Conservation (phyloP, 495 filamentous ascomycete genomes). For the Glarea lozoyensis region DNA sequence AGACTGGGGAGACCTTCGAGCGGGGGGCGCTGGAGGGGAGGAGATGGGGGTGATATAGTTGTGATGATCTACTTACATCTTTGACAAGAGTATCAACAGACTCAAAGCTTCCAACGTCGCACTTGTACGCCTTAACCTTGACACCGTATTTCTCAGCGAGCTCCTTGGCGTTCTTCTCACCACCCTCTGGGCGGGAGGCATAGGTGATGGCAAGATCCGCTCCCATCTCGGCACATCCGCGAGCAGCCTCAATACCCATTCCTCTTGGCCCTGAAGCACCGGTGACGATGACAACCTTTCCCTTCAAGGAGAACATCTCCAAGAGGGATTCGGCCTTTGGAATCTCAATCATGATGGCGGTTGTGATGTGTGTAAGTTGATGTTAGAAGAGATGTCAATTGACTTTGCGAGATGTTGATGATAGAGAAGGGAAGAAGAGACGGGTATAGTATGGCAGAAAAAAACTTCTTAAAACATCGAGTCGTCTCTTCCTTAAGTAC, state of each 20-base stretch:
- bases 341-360: slow-evolving; percentile 38
- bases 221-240: slow-evolving; percentile 64
- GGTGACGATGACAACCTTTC: slow-evolving; percentile 64
- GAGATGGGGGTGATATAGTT: no score
- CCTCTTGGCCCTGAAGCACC: slow-evolving; percentile 60
- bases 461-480: no score
- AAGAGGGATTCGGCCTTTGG: slow-evolving; percentile 47
- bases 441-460: no score
- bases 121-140: slow-evolving; percentile 61
- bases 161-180: slow-evolving; percentile 57
- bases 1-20: no score
- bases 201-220: slow-evolving; percentile 64
- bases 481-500: no score
- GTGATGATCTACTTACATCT: no score
- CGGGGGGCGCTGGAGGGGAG: no score
- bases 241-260: slow-evolving; percentile 67
- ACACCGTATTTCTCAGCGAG: slow-evolving; percentile 50
- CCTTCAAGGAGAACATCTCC: slow-evolving; percentile 64
- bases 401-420: no score
- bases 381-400: neutral
- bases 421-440: no score
- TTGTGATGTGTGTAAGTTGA: neutral
- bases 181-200: slow-evolving; percentile 48
- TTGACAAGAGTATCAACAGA: slow-evolving; percentile 40
- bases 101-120: slow-evolving; percentile 41